Percentiles rank a stretch among this genome's conserved stretches.
phyloP scores from a whole-genome alignment of 148 eudicot species.

The Rhododendron vialii region DNA sequence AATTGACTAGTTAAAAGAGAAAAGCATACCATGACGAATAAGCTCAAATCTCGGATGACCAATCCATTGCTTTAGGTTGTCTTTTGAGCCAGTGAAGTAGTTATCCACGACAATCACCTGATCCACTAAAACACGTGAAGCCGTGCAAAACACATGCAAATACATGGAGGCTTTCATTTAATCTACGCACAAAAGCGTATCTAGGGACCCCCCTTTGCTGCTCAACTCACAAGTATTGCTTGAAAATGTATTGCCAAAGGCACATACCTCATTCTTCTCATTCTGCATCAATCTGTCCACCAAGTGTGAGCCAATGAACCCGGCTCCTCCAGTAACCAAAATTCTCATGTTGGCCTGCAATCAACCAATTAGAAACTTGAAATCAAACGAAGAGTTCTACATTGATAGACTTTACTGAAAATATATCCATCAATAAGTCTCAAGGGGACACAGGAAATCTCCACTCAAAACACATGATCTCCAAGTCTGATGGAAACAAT shows the following conservation, averaged over 20 bases:
- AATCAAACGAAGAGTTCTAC: background rate
- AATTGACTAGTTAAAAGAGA: background rate
- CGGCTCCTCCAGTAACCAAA: conserved; percentile 95
- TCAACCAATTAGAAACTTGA: background rate
- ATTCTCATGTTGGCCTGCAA: conserved; percentile 96
- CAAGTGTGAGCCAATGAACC: conserved; percentile 95
- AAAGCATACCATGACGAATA: conserved; percentile 80
- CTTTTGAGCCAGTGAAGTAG: conserved; percentile 96
- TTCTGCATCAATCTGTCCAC: conserved; percentile 93
- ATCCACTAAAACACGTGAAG: background rate
- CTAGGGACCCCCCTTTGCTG: background rate
- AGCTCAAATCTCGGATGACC: conserved; percentile 99
- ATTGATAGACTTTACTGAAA: background rate
- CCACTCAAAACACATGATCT: background rate
- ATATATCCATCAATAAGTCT: background rate
- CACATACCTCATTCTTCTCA: conserved; percentile 84
- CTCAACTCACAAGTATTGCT: background rate
- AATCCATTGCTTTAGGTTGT: conserved; percentile 85
- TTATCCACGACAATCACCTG: conserved; percentile 96
- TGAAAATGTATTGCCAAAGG: background rate
- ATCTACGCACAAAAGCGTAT: background rate
- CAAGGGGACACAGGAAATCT: background rate
- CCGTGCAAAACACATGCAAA: background rate
- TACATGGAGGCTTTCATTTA: background rate
- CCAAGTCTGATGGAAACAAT: background rate